Conservation (phyloP, 1,284 basidiomycete species). For the Cutaneotrichosporon cutaneum region DNA sequence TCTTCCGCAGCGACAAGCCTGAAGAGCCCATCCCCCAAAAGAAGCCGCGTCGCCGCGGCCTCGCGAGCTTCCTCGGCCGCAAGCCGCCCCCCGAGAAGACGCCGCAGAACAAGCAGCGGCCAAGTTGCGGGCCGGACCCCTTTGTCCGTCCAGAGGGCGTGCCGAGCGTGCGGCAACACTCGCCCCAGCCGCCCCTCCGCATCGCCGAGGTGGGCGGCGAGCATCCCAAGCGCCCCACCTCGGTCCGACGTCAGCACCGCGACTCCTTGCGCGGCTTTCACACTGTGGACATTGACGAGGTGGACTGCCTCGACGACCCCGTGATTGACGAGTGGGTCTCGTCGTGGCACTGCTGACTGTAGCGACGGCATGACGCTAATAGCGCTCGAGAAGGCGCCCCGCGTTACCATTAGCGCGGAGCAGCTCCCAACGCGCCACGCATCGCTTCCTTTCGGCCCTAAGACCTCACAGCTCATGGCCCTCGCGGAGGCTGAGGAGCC, state of each 20-base stretch:
- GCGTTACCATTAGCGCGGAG: not conserved
- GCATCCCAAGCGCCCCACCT: constrained; percentile 17
- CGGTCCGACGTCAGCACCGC: not conserved
- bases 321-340: constrained; percentile 11
- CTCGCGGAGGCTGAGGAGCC: not conserved
- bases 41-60: not conserved
- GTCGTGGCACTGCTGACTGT: not conserved
- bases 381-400: not conserved
- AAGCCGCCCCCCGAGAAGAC: not conserved
- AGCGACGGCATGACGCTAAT: not conserved
- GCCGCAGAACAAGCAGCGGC: constrained; percentile 25
- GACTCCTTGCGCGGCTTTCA: not conserved
- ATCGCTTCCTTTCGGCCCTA: constrained; percentile 27
- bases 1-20: constrained; percentile 27
- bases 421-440: not conserved
- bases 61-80: not conserved
- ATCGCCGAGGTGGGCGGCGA: constrained; percentile 23
- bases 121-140: constrained; percentile 45
- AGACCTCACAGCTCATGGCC: not conserved
- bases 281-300: constrained; percentile 10
- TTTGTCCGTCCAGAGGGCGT: constrained; percentile 35
- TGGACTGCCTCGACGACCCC: constrained; percentile 14
- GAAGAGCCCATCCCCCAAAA: constrained; percentile 6
- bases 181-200: constrained; percentile 16
- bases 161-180: constrained; percentile 23